phyloP scores from a whole-genome alignment of 2,329 filamentous ascomycete species.

The Talaromyces amestolkiae region DNA sequence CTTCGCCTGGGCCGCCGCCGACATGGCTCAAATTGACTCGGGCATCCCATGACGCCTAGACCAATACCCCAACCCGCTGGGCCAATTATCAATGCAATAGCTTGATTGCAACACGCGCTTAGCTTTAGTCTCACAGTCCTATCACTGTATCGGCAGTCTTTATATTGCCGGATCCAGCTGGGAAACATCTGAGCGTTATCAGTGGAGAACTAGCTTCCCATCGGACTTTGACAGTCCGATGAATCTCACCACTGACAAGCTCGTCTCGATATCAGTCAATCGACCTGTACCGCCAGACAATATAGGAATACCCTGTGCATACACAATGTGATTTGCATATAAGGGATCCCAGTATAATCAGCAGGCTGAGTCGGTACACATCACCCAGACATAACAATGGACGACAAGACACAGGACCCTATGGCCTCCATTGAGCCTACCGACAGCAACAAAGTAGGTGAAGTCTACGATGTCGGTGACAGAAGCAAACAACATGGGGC shows the following conservation, averaged over 20 bases:
- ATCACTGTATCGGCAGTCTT: neutral
- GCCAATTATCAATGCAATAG: neutral
- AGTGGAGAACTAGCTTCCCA: neutral
- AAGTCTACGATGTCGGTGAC: neutral
- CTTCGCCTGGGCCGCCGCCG: neutral
- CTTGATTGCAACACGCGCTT: neutral
- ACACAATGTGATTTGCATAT: neutral
- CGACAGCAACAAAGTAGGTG: neutral
- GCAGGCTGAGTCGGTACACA: neutral
- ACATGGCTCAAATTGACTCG: neutral
- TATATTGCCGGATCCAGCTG: neutral
- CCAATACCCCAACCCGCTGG: neutral
- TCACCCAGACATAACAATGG: neutral
- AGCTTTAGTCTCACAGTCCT: neutral
- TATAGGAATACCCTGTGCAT: neutral
- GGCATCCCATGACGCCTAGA: neutral
- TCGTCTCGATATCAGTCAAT: neutral
- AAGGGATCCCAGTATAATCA: neutral
- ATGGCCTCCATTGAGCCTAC: neutral
- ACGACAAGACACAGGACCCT: neutral
- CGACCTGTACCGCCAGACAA: neutral
- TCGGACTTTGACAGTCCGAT: neutral
- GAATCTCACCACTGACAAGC: neutral
- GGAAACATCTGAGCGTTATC: conserved; percentile 1
- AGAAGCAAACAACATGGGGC: neutral